Base-by-base conservation (phyloP, 768 basidiomycete genomes). In the Dendrothele bispora region DNA sequence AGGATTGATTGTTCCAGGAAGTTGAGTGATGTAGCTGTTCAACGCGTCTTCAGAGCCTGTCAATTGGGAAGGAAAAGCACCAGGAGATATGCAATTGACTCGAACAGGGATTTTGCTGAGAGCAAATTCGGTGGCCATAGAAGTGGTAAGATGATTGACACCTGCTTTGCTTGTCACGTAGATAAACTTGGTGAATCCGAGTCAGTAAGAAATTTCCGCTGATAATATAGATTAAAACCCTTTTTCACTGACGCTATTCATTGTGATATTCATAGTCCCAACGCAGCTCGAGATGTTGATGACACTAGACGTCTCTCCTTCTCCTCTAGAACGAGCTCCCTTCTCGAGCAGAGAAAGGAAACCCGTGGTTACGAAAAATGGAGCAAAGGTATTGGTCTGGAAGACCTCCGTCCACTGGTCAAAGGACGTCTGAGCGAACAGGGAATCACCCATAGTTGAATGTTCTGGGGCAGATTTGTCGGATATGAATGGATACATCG, bases 271-370 rank as follows among this genome's bases (percentile, higher is more conserved):
- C n/a, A 48, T 15, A 18, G 17, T 7, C 1, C 36, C n/a, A 3
- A 38, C 17, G 10, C 18, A 14, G 27, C 22, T 18, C 34, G 27
- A 37, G 34, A 22, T 36, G 27, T 43, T 48, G 24, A 38, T 32
- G 28, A 40, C 11, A 43, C 12, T 20, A n/a, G 42, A 5, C 18
- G 41, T 42, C 21, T 40, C 18, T 3, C 7, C n/a, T 24, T 40
- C 18, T 3, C 7, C n/a, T 29, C 28, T 17, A 21, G 17, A 8
- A 41, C 12, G 27, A 24, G 58, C 35, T 50, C 72, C 72, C 61
- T 73, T 69, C 20, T 67, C 60, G 12, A 70, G 72, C 21, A 73
- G 55, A 4, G 41, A 46, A 29, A 56, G 32, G 22, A 72, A 57
- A 15, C 55, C 55, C 38, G 24, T 27, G 14, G 40, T 39, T 10